Evolutionary conservation across 2,329 filamentous ascomycete genomes (phyloP).

Genomic region (Colletotrichum neosansevieriae): DNA sequence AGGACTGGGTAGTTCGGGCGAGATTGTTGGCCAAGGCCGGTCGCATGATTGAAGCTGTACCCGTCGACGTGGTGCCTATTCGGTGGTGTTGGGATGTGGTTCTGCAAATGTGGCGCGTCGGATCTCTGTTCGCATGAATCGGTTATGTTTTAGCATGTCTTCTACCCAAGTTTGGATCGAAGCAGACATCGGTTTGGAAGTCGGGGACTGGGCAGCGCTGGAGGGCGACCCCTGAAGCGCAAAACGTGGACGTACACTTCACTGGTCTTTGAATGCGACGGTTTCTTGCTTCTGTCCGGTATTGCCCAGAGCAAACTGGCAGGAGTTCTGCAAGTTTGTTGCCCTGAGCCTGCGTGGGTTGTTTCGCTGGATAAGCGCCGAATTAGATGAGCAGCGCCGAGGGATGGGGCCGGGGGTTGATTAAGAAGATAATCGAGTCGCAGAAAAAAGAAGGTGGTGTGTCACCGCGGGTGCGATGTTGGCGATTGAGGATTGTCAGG

Average conservation of each 20-base stretch:
- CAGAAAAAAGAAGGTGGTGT: constrained; percentile 23
- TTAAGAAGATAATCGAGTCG: constrained; percentile 10
- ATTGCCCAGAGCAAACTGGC: background rate
- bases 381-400: constrained; percentile 18
- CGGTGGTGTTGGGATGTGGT: constrained; percentile 14
- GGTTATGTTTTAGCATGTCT: constrained; percentile 41
- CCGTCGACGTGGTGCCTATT: constrained; percentile 34
- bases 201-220: constrained; percentile 18
- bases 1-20: constrained; percentile 37
- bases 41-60: constrained; percentile 52
- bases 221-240: constrained; percentile 27
- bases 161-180: constrained; percentile 35
- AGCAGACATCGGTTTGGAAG: constrained; percentile 29
- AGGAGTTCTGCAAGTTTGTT: background rate
- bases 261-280: constrained; percentile 17
- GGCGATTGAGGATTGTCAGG: constrained; percentile 14
- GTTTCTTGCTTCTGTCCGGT: background rate
- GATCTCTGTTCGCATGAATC: constrained; percentile 41
- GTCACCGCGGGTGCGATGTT: constrained; percentile 17
- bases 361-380: constrained; percentile 19
- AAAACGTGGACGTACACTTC: constrained; percentile 26
- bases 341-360: background rate
- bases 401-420: constrained; percentile 11
- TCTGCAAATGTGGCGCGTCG: constrained; percentile 31
- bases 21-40: constrained; percentile 49